phyloP scores from a whole-genome alignment of 805 yeast species.

The Kluyveromyces dobzhanskii region DNA sequence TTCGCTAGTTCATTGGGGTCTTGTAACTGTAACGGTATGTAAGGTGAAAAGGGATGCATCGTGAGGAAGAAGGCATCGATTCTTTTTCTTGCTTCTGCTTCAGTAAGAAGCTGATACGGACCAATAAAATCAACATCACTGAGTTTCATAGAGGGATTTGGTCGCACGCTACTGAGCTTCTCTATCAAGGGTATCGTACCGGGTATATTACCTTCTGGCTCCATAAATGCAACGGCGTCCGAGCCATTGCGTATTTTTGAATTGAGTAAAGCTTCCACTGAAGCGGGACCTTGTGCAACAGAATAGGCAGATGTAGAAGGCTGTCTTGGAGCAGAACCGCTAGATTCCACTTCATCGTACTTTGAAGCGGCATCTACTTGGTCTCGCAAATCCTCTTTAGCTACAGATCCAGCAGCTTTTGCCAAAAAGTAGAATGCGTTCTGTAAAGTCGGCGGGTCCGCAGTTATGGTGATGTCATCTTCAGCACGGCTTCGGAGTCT shows the following conservation, averaged over 20 bases:
- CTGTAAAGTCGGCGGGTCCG: slow-evolving; percentile 29
- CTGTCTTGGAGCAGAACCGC: background rate
- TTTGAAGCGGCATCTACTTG: slow-evolving; percentile 38
- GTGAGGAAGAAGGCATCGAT: slow-evolving; percentile 60
- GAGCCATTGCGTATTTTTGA: background rate
- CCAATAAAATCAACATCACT: slow-evolving; percentile 57
- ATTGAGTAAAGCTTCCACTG: background rate
- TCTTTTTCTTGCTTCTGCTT: slow-evolving; percentile 48
- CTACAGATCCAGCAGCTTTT: slow-evolving; percentile 70
- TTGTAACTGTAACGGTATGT: slow-evolving; percentile 67
- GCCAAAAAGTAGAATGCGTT: slow-evolving; percentile 69
- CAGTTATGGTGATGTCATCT: slow-evolving; percentile 1
- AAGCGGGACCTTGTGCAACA: background rate
- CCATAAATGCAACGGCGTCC: slow-evolving; percentile 14
- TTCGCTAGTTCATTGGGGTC: slow-evolving; percentile 58
- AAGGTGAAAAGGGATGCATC: slow-evolving; percentile 88
- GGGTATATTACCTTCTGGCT: slow-evolving; percentile 17
- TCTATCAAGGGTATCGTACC: slow-evolving; percentile 27
- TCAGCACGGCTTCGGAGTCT: background rate
- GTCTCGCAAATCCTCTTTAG: slow-evolving; percentile 59
- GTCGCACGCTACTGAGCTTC: slow-evolving; percentile 26
- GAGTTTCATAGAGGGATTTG: slow-evolving; percentile 33
- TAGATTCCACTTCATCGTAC: slow-evolving; percentile 3
- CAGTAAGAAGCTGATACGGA: slow-evolving; percentile 46
- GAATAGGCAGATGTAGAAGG: background rate